phyloP scores from a whole-genome alignment of 495 filamentous ascomycete species.

The Podospora appendiculata region DNA sequence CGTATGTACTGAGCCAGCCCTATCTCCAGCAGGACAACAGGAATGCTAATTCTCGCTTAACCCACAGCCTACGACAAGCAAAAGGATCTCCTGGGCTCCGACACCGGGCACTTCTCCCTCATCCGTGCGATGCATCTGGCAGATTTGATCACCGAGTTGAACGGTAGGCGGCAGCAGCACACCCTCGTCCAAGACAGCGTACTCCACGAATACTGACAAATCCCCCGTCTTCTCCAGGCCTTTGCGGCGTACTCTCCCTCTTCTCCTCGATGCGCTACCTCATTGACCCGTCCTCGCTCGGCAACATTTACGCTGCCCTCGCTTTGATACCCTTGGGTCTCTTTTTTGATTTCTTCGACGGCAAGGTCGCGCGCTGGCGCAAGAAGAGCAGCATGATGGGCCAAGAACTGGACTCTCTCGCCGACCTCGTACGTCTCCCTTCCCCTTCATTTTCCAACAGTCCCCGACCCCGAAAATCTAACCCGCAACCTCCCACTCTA shows the following conservation, averaged over 20 bases:
- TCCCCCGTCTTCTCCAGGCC: slow-evolving; percentile 39
- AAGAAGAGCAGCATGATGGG: slow-evolving; percentile 96
- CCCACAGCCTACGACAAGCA: slow-evolving; percentile 70
- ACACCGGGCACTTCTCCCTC: slow-evolving; percentile 63
- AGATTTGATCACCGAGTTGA: slow-evolving; percentile 90
- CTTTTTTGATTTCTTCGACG: slow-evolving; percentile 99
- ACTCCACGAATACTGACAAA: too few relatives aligned
- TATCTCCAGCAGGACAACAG: background rate
- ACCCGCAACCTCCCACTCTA: background rate
- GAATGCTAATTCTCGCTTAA: background rate
- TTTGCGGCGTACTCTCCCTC: slow-evolving; percentile 86
- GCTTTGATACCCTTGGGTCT: slow-evolving; percentile 86
- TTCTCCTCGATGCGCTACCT: slow-evolving; percentile 95
- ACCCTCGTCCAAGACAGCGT: background rate
- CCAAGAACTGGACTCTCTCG: slow-evolving; percentile 94
- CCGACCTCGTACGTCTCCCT: slow-evolving; percentile 65
- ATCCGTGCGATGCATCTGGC: slow-evolving; percentile 83
- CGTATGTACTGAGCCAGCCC: slow-evolving; percentile 16
- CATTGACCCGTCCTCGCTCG: slow-evolving; percentile 57
- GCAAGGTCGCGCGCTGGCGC: slow-evolving; percentile 90
- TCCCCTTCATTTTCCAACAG: background rate
- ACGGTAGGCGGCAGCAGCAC: slow-evolving; percentile 50
- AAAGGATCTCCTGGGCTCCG: slow-evolving; percentile 67
- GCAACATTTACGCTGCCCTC: slow-evolving; percentile 72
- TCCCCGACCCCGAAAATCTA: background rate